Evolutionary conservation across 1,139 yeast species (phyloP), one percentile per base, ranked within the genome.

Genomic region (Saccharomyces pastorianus): DNA sequence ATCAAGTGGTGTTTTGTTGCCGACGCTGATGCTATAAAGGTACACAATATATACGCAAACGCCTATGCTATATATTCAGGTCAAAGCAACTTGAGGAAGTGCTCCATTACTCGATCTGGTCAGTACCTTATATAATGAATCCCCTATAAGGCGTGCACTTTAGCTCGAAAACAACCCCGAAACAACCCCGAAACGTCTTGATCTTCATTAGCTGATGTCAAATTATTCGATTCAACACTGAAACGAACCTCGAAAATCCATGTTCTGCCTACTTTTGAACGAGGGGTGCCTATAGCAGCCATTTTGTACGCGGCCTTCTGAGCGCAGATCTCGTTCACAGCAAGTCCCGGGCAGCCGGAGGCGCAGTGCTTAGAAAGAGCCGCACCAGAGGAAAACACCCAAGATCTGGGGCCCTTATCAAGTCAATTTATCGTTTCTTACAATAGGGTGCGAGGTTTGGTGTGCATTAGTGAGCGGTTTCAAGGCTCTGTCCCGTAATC

Each of bases 401-500:
- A 11, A 38, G 13, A 38, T 38, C 44, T 38, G 44, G 44, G 44
- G 44, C 6, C 44, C 44, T 38, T 38, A 38, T 38, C 44, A 8
- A 11, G 14, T 26, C 8, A 2, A 4, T 48, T 48, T 48, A 17
- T 17, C 41, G 28, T n/a, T 48, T 32, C 25, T 20, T 1, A 48
- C 41, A 23, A 47, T 14, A 20, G 49, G 17, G 28, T 13, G 48
- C 31, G 48, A n/a, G 11, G 47, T 1, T 11, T 38, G 44, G 5
- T 38, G 44, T 2, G 44, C 25, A 38, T 38, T 38, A 38, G 25
- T 17, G 44, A 38, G 44, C 25, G 44, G 44, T 38, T 38, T 38
- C 25, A 38, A 38, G 65, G 74, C 42, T 74, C 73, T 60, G 32
- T 72, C 76, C 38, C 86, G 73, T 51, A 81, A 70, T 58, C 81